Evolutionary conservation across 805 yeast genomes (phyloP).

Genomic region (Barnettozyma sucrosica): DNA sequence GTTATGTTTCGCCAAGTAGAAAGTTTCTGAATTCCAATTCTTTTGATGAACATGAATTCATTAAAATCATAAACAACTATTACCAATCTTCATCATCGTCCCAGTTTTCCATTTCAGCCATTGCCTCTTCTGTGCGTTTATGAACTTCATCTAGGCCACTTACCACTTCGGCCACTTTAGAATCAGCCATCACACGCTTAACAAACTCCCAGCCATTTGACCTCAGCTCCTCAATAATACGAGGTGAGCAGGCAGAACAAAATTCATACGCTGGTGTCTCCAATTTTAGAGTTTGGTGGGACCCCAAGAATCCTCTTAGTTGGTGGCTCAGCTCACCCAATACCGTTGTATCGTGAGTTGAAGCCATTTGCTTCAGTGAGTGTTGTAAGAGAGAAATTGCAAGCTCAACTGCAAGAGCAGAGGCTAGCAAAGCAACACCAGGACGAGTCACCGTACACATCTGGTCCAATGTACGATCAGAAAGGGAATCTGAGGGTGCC

Average conservation of each 20-base stretch:
- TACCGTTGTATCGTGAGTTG: conserved; percentile 27
- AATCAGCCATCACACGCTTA: conserved; percentile 56
- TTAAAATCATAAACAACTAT: too few species aligned
- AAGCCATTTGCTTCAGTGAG: conserved; percentile 37
- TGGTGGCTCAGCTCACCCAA: conserved; percentile 86
- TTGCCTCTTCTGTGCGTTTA: conserved; percentile 50
- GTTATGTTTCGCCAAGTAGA: too few species aligned
- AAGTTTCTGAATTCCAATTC: too few species aligned
- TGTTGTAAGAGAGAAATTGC: conserved; percentile 71
- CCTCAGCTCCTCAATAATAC: conserved; percentile 47
- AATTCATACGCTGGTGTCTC: conserved; percentile 65
- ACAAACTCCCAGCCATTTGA: conserved; percentile 78
- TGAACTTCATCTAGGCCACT: conserved; percentile 79
- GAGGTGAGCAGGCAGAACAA: conserved; percentile 82
- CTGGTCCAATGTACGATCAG: conserved; percentile 87
- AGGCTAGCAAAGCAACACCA: conserved; percentile 86
- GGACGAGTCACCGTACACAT: conserved; percentile 99
- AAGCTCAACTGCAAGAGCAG: conserved; percentile 81
- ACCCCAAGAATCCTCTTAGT: conserved; percentile 75
- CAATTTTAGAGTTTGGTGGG: conserved; percentile 57
- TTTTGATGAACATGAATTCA: too few species aligned
- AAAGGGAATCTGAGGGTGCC: conserved; percentile 85
- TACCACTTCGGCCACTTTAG: conserved; percentile 62
- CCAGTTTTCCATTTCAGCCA: conserved; percentile 23
- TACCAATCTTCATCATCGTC: conserved; percentile 19